These are phyloP conservation scores for Microcera coccophila DNA, from an alignment of 2,329 filamentous ascomycete genomes.

Conservation along the genomic window DNA sequence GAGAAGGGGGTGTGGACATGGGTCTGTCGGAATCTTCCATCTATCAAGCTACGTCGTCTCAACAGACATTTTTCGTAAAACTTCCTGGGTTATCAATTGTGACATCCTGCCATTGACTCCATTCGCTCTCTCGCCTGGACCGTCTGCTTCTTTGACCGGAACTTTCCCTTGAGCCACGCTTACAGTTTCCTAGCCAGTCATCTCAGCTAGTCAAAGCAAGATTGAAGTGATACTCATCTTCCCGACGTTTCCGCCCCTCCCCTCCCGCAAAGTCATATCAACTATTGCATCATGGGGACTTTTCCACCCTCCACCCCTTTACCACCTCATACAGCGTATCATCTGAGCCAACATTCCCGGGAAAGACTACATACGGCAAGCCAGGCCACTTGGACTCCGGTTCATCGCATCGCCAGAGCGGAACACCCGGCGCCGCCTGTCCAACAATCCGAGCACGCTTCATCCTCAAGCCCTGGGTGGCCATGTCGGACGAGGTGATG, in stretches of 20 bases:
- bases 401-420: conserved; percentile 57
- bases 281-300: background rate
- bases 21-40: too few species aligned
- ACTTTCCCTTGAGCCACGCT: conserved; percentile 10
- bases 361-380: conserved; percentile 42
- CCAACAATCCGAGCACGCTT: conserved; percentile 52
- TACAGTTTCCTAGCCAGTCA: conserved; percentile 12
- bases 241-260: background rate
- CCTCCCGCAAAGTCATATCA: background rate
- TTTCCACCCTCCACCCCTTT: conserved; percentile 9
- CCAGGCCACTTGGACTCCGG: conserved; percentile 46
- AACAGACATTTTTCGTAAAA: too few species aligned
- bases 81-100: too few species aligned
- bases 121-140: too few species aligned
- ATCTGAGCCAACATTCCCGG: conserved; percentile 18
- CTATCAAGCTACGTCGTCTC: too few species aligned
- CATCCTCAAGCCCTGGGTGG: conserved; percentile 53
- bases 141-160: too few species aligned
- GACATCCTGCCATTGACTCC: too few species aligned
- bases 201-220: conserved; percentile 1
- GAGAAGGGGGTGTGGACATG: too few species aligned
- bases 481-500: conserved; percentile 57
- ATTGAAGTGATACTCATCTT: background rate
- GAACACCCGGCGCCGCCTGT: conserved; percentile 55
- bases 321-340: conserved; percentile 18